phyloP scores from a whole-genome alignment of 345 rosid genomes.

The Syzygium aqueum region DNA sequence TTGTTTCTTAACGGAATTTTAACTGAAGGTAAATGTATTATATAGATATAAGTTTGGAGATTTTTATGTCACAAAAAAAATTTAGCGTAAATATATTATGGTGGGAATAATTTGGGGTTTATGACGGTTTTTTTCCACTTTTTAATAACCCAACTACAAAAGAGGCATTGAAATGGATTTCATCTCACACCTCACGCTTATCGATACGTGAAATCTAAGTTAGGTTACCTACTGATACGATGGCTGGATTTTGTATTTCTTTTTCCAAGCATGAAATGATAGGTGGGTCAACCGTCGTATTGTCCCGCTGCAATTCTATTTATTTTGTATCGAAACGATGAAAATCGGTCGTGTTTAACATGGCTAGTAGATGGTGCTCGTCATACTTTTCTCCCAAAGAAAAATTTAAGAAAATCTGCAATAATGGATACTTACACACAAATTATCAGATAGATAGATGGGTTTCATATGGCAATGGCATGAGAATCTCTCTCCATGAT shows the following conservation, averaged over 20 bases:
- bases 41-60: no score
- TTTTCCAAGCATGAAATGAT: not conserved
- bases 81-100: no score
- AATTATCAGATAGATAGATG: not conserved
- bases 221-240: not conserved
- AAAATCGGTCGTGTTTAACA: fast-evolving
- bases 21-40: no score
- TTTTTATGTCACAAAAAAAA: no score
- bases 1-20: no score
- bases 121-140: not conserved
- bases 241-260: not conserved
- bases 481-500: not conserved
- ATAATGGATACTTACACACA: not conserved
- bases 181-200: not conserved
- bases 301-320: not conserved
- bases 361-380: not conserved
- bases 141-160: not conserved
- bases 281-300: fast-evolving
- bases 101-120: no score
- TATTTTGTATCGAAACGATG: not conserved
- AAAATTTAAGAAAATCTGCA: not conserved
- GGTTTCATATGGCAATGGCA: not conserved
- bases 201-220: not conserved
- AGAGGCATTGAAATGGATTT: not conserved
- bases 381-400: not conserved